Evolutionary conservation across 2,329 filamentous ascomycete species (phyloP).

Genomic region (Stenocarpella maydis): DNA sequence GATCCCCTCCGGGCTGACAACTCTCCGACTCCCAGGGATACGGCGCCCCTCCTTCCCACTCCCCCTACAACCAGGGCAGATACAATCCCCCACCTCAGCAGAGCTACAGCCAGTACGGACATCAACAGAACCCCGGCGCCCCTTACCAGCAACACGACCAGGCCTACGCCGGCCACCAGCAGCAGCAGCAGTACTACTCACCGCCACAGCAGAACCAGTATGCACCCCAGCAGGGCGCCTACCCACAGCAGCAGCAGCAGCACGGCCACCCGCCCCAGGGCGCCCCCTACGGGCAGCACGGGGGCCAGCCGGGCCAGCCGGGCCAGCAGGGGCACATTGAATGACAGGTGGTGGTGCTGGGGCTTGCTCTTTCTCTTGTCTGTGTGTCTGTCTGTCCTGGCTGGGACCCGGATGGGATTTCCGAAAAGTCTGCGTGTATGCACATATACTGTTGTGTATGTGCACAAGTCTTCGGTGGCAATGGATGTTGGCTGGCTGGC

Average conservation of each 20-base stretch:
- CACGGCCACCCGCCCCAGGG: background rate
- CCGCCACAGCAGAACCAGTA: constrained; percentile 32
- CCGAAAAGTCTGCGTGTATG: no score
- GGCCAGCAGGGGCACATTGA: no score
- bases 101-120: constrained; percentile 34
- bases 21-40: constrained; percentile 5
- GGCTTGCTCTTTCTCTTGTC: no score
- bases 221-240: background rate
- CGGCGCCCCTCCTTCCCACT: constrained; percentile 33
- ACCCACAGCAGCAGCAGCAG: constrained; percentile 32
- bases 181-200: constrained; percentile 28
- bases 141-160: no score
- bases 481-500: no score
- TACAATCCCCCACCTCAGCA: constrained; percentile 43
- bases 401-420: no score
- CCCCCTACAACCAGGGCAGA: constrained; percentile 37
- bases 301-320: constrained; percentile 18
- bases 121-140: constrained; percentile 13
- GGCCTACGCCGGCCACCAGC: no score
- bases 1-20: background rate
- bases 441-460: background rate
- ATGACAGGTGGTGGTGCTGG: no score
- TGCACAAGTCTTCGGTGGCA: background rate
- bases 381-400: no score
- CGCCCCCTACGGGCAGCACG: background rate